These are phyloP conservation scores for Thielaviopsis euricoi DNA, from an alignment of 2,329 filamentous ascomycete species.

Conservation along the genomic window DNA sequence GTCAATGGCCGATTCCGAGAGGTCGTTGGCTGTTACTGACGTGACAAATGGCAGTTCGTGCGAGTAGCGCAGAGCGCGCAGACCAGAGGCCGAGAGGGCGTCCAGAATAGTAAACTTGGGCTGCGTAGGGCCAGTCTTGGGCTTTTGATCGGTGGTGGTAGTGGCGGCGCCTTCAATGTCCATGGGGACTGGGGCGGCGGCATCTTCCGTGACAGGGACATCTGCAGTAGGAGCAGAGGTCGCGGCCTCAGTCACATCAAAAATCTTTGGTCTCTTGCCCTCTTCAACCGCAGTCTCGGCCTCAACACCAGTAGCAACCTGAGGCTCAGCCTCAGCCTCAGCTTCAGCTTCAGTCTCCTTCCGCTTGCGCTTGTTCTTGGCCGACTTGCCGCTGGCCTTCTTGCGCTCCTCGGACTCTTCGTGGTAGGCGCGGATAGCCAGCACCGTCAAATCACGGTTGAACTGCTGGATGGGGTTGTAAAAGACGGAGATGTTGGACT, in stretches of 20 bases:
- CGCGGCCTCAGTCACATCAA: background rate
- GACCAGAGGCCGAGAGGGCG: constrained; percentile 81
- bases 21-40: constrained; percentile 74
- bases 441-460: constrained; percentile 85
- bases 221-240: background rate
- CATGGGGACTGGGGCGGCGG: background rate
- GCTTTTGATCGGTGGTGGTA: background rate
- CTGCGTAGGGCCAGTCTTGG: constrained; percentile 15
- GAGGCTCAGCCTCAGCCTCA: constrained; percentile 25
- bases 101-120: constrained; percentile 71
- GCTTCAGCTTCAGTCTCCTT: constrained; percentile 23
- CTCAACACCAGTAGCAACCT: constrained; percentile 1
- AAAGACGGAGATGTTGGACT: constrained; percentile 57
- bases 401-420: constrained; percentile 41
- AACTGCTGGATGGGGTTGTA: constrained; percentile 99
- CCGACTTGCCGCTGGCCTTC: constrained; percentile 17
- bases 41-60: constrained; percentile 78
- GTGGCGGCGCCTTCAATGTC: background rate
- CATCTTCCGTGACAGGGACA: background rate
- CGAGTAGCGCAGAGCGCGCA: constrained; percentile 80
- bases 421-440: constrained; percentile 80
- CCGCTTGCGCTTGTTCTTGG: constrained; percentile 25
- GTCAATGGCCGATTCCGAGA: constrained; percentile 59
- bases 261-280: background rate
- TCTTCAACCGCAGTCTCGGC: too few relatives aligned